Evolutionary conservation across 148 eudicot genomes (phyloP).

Genomic region (Silene conica): DNA sequence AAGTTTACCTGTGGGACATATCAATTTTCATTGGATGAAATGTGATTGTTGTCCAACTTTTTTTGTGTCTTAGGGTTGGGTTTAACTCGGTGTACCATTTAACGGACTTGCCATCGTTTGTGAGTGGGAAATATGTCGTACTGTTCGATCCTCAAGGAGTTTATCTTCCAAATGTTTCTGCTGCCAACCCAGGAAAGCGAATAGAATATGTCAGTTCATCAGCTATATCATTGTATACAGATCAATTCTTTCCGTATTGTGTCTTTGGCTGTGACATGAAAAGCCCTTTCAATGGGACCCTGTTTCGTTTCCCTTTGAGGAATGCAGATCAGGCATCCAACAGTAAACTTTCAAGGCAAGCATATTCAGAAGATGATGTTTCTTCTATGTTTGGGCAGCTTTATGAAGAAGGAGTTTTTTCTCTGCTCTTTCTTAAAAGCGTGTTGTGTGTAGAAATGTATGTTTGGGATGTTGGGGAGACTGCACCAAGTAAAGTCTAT

Average conservation of each 20-base stretch:
- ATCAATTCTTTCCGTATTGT: slow-evolving; percentile 91
- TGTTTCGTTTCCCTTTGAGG: slow-evolving; percentile 98
- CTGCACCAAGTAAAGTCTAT: slow-evolving; percentile 64
- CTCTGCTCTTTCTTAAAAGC: slow-evolving; percentile 81
- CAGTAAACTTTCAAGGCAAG: slow-evolving; percentile 95
- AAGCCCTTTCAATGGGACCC: slow-evolving; percentile 73
- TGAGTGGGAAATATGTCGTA: slow-evolving; percentile 90
- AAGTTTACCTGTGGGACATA: not conserved
- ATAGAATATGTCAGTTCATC: slow-evolving; percentile 87
- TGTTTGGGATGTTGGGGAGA: slow-evolving; percentile 75
- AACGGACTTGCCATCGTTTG: slow-evolving; percentile 98
- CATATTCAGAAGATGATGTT: slow-evolving; percentile 77
- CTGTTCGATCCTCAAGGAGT: slow-evolving; percentile 95
- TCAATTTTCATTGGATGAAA: slow-evolving; percentile 11
- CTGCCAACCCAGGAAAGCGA: slow-evolving; percentile 95
- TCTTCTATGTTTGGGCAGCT: slow-evolving; percentile 78
- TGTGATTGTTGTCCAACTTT: slow-evolving; percentile 22
- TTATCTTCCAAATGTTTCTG: slow-evolving; percentile 88
- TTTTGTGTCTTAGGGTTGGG: slow-evolving; percentile 67
- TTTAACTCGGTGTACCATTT: slow-evolving; percentile 98
- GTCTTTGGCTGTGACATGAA: slow-evolving; percentile 97
- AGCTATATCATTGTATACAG: slow-evolving; percentile 71
- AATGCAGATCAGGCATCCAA: slow-evolving; percentile 81
- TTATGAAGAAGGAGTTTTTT: slow-evolving; percentile 80
- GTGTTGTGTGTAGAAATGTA: slow-evolving; percentile 81